Conservation (phyloP, 2,329 filamentous ascomycete genomes). For the Phaeosphaeriaceae sp. region DNA sequence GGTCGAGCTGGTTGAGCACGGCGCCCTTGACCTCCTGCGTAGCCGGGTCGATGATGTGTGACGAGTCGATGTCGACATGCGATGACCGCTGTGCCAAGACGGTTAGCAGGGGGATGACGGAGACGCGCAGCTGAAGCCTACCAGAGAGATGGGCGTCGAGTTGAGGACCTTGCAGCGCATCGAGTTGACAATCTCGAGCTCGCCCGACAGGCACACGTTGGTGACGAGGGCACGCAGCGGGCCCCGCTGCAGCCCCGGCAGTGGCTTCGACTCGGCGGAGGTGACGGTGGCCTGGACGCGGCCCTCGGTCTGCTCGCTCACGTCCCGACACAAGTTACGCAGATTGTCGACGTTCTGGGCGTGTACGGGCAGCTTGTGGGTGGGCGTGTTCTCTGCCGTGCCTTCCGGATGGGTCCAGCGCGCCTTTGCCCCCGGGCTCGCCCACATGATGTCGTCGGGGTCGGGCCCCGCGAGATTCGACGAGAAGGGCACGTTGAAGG, state of each 20-base stretch:
- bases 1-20: slow-evolving; percentile 85
- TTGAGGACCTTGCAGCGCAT: slow-evolving; percentile 89
- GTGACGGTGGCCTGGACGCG: slow-evolving; percentile 84
- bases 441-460: slow-evolving; percentile 92
- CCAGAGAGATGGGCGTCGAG: slow-evolving; percentile 89
- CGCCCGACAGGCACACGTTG: slow-evolving; percentile 89
- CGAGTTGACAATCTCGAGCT: slow-evolving; percentile 86
- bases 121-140: slow-evolving; percentile 58
- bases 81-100: slow-evolving; percentile 75
- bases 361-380: slow-evolving; percentile 92
- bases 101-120: slow-evolving; percentile 30
- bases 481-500: slow-evolving; percentile 96
- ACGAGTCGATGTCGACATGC: slow-evolving; percentile 90
- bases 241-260: slow-evolving; percentile 59
- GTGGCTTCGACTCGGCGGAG: slow-evolving; percentile 75
- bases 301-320: slow-evolving; percentile 69
- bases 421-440: slow-evolving; percentile 83
- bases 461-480: slow-evolving; percentile 92
- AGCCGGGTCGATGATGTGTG: slow-evolving; percentile 81
- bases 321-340: slow-evolving; percentile 78
- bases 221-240: slow-evolving; percentile 65
- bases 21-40: slow-evolving; percentile 73
- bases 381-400: slow-evolving; percentile 81
- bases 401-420: slow-evolving; percentile 94
- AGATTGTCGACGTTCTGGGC: slow-evolving; percentile 83